Percentiles rank a stretch among this genome's conserved stretches.
phyloP scores from a whole-genome alignment of 2,329 filamentous ascomycete genomes.

The Nothomitra cinnamomea region DNA sequence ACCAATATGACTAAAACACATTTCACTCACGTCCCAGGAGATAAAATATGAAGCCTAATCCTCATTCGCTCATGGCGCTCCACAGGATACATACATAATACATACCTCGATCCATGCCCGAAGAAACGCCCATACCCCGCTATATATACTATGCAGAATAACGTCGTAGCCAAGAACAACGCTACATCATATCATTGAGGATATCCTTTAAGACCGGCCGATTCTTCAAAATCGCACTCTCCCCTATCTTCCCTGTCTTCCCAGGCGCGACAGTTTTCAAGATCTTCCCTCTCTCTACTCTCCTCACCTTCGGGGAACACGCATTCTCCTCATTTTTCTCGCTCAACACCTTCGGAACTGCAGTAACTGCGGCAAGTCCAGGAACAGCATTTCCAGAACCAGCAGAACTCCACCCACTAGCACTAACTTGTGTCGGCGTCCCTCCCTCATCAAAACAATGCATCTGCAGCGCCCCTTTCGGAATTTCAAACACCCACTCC shows the following conservation, averaged over 20 bases:
- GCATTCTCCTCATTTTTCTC: slow-evolving; percentile 18
- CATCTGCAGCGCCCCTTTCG: slow-evolving; percentile 41
- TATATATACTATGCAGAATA: not conserved
- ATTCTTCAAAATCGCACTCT: slow-evolving; percentile 39
- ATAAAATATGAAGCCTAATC: too few species aligned
- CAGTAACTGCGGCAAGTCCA: not conserved
- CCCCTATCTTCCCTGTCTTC: slow-evolving; percentile 13
- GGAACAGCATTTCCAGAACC: not conserved
- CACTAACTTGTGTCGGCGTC: slow-evolving; percentile 27
- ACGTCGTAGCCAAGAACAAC: not conserved
- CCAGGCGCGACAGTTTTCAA: slow-evolving; percentile 43
- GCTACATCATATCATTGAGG: slow-evolving; percentile 41
- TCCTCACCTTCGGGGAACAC: not conserved
- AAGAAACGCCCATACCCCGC: too few species aligned
- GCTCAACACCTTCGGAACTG: slow-evolving; percentile 9
- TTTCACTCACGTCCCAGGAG: too few species aligned
- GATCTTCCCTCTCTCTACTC: slow-evolving; percentile 23
- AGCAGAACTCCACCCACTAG: slow-evolving; percentile 9
- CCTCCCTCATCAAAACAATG: slow-evolving; percentile 48
- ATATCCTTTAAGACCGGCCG: slow-evolving; percentile 60
- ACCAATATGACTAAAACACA: too few species aligned
- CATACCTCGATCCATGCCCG: too few species aligned
- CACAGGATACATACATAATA: too few species aligned
- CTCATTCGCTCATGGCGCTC: too few species aligned
- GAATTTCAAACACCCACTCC: slow-evolving; percentile 67